Percentiles rank a stretch among this genome's conserved stretches.
phyloP scores from a whole-genome alignment of 768 basidiomycete genomes.

The Trametopsis cervina region DNA sequence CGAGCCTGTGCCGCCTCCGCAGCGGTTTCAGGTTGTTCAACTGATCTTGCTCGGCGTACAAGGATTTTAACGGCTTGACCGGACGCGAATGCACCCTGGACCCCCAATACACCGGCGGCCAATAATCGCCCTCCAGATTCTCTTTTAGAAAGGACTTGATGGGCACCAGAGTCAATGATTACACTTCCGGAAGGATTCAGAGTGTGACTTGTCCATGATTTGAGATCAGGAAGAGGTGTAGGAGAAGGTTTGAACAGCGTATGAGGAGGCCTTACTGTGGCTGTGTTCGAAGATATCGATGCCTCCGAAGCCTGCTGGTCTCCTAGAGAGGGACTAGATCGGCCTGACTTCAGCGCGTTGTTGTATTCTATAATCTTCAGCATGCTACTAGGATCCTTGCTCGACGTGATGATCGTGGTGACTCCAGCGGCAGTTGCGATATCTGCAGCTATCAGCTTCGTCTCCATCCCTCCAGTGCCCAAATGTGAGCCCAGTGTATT shows the following conservation, averaged over 20 bases:
- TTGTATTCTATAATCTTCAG: constrained; percentile 80
- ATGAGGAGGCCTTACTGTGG: constrained; percentile 57
- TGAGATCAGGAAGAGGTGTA: constrained; percentile 75
- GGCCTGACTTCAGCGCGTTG: constrained; percentile 32
- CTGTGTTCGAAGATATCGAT: constrained; percentile 10
- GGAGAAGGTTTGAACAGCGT: constrained; percentile 79
- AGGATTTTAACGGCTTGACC: constrained; percentile 91
- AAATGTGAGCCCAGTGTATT: constrained; percentile 87
- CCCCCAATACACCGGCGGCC: constrained; percentile 84
- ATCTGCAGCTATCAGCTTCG: constrained; percentile 96
- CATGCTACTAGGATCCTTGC: constrained; percentile 69
- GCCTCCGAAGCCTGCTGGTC: constrained; percentile 22
- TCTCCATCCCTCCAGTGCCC: constrained; percentile 99
- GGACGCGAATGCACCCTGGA: constrained; percentile 86
- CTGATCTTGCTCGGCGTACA: constrained; percentile 34
- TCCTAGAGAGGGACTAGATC: constrained; percentile 26
- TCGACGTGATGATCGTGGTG: constrained; percentile 84
- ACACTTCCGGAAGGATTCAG: constrained; percentile 84
- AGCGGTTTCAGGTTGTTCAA: constrained; percentile 13
- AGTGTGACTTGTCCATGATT: constrained; percentile 97
- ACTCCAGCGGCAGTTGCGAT: constrained; percentile 95
- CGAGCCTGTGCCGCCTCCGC: constrained; percentile 24
- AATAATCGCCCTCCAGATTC: constrained; percentile 88
- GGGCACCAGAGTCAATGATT: constrained; percentile 85
- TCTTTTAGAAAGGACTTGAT: constrained; percentile 74